Evolutionary conservation across 768 basidiomycete genomes (phyloP).

Genomic region (Suillus subaureus): DNA sequence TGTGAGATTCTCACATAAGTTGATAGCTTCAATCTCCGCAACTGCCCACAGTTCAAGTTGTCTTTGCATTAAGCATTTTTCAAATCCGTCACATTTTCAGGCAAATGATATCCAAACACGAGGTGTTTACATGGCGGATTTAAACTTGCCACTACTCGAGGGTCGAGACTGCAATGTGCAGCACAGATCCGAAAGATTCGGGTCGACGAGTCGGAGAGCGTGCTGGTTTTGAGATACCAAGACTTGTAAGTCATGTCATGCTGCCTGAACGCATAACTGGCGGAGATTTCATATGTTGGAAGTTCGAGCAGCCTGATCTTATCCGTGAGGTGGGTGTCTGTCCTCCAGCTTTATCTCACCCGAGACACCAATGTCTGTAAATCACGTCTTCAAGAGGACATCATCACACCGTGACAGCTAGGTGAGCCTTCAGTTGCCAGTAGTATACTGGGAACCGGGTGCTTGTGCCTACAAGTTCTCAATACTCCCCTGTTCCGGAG

Average conservation of each 20-base stretch:
- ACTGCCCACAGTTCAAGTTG: not conserved
- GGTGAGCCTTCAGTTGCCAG: not conserved
- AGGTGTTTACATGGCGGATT: not conserved
- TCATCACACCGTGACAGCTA: no score
- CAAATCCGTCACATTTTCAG: not conserved
- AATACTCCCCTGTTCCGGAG: not conserved
- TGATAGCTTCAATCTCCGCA: not conserved
- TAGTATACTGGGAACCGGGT: not conserved
- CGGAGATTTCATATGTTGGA: not conserved
- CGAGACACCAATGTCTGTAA: not conserved
- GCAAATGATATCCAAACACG: not conserved
- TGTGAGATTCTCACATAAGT: no score
- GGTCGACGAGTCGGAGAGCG: not conserved
- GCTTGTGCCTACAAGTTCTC: not conserved
- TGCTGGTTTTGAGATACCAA: not conserved
- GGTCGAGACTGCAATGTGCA: not conserved
- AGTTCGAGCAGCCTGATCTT: not conserved
- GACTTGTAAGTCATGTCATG: not conserved
- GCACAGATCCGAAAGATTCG: not conserved
- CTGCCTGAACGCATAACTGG: not conserved
- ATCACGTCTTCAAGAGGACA: not conserved
- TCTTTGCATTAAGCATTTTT: not conserved
- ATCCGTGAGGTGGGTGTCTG: not conserved
- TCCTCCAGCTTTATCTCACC: not conserved
- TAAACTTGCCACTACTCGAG: not conserved